These are phyloP conservation scores for Rugiboletus extremiorientalis DNA, from an alignment of 1,284 basidiomycete genomes.

Conservation along the genomic window DNA sequence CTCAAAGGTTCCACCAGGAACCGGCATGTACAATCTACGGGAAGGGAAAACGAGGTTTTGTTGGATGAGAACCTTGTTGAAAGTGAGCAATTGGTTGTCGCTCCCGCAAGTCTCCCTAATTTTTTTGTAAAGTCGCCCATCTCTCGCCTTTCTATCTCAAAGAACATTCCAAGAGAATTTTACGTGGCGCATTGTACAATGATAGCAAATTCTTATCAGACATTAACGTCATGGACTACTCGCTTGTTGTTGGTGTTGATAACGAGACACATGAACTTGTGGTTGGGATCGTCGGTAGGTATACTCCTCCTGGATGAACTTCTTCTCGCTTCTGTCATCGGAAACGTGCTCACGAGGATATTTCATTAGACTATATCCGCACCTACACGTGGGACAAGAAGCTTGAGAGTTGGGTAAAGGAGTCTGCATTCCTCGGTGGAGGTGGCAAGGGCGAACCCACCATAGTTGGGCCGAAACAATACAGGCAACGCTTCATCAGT, in stretches of 20 bases:
- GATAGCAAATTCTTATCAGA: constrained; percentile 94
- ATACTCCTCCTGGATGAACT: background rate
- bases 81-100: constrained; percentile 44
- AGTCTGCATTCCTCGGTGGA: constrained; percentile 84
- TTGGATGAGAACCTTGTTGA: constrained; percentile 92
- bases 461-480: constrained; percentile 85
- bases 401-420: constrained; percentile 96
- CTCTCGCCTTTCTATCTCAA: constrained; percentile 88
- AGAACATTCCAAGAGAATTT: constrained; percentile 92
- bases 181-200: constrained; percentile 89
- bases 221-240: constrained; percentile 99
- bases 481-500: constrained; percentile 84
- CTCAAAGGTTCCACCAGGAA: constrained; percentile 93
- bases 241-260: constrained; percentile 93
- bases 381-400: constrained; percentile 99
- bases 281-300: constrained; percentile 92
- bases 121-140: constrained; percentile 54
- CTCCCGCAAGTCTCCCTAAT: constrained; percentile 8
- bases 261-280: constrained; percentile 81
- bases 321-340: background rate
- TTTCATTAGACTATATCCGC: constrained; percentile 77
- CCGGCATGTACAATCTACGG: constrained; percentile 88
- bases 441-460: constrained; percentile 86
- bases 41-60: constrained; percentile 90
- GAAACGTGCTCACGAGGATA: constrained; percentile 2